Conservation (phyloP, 1,284 basidiomycete genomes). For the Sanguinoderma infundibulare region DNA sequence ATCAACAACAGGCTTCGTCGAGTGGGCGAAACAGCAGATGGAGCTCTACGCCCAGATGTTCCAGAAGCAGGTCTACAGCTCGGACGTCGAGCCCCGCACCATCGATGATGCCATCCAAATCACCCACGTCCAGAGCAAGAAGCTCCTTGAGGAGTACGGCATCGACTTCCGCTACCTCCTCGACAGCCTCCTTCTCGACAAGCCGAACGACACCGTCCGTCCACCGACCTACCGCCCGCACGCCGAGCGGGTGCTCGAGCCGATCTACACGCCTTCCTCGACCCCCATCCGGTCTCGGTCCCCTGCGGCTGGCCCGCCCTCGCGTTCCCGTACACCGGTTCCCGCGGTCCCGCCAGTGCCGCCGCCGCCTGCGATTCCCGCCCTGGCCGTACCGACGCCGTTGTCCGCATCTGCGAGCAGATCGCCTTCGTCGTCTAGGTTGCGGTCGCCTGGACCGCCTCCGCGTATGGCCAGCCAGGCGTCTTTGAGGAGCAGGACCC, state of each 20-base stretch:
- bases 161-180: slow-evolving; percentile 91
- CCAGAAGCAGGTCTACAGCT: slow-evolving; percentile 88
- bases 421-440: slow-evolving; percentile 27
- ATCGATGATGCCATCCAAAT: slow-evolving; percentile 80
- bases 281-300: slow-evolving; percentile 36
- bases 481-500: slow-evolving; percentile 28
- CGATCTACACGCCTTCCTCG: slow-evolving; percentile 33
- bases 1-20: slow-evolving; percentile 75
- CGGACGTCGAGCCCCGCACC: slow-evolving; percentile 69
- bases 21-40: slow-evolving; percentile 92
- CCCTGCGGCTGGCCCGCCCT: slow-evolving; percentile 32
- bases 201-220: slow-evolving; percentile 46
- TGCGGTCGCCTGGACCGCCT: slow-evolving; percentile 25
- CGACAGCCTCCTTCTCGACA: slow-evolving; percentile 66
- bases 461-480: slow-evolving; percentile 27
- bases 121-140: slow-evolving; percentile 78
- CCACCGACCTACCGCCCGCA: slow-evolving; percentile 38
- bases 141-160: slow-evolving; percentile 90
- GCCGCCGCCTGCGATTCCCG: slow-evolving; percentile 16
- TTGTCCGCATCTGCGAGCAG: slow-evolving; percentile 21
- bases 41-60: slow-evolving; percentile 87
- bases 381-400: slow-evolving; percentile 21
- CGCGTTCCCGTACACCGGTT: slow-evolving; percentile 29
- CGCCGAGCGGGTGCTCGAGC: slow-evolving; percentile 32
- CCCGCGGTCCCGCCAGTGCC: slow-evolving; percentile 29